Evolutionary conservation across 805 yeast species (phyloP), one percentile per base, ranked within the genome.

Genomic region (Kazachstania africana): DNA sequence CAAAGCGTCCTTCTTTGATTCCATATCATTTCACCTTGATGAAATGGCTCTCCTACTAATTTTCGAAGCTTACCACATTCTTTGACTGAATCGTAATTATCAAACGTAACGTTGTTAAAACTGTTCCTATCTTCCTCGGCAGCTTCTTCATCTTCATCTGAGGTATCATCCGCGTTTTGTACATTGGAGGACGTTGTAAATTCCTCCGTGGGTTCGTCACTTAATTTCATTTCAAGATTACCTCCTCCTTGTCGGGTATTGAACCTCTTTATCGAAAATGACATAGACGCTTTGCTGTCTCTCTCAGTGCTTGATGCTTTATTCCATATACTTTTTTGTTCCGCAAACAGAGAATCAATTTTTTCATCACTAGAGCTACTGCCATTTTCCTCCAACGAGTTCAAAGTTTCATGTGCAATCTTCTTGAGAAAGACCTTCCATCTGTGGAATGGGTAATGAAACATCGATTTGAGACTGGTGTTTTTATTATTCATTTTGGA

Each of bases 11-110:
- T 66, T 36, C 84, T 71, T 28, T 63, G 55, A 31, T 70, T 68
- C 95, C 95, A 87, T 27, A 80, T 63, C 9, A 57, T 57, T 25
- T 68, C 67, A 6, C 84, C 91, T 3, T 65, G 57, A 26, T 46
- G 48, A 46, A 72, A 70, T 8, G 68, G 65, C 27, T 52, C 59
- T 28, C 56, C 62, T 13, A 48, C 47, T n/a, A 23, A 9, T 26
- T 44, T 35, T 45, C 58, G 53, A 31, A 57, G 48, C 32, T 41
- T 42, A 8, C 28, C 39, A 25, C 55, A 51, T 39, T 59, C 64
- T 2, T 34, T 36, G 3, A 45, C 57, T 1, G 54, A 39, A 35
- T 62, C 56, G 33, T 46, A 62, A 16, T 44, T 56, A 10, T 39
- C 48, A 29, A 42, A 57, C 3, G 44, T 50, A 27, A 36, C 43